Percentiles rank a stretch among this genome's conserved stretches.
Conservation (phyloP, 148 eudicot genomes). For the Limonium bicolor region DNA sequence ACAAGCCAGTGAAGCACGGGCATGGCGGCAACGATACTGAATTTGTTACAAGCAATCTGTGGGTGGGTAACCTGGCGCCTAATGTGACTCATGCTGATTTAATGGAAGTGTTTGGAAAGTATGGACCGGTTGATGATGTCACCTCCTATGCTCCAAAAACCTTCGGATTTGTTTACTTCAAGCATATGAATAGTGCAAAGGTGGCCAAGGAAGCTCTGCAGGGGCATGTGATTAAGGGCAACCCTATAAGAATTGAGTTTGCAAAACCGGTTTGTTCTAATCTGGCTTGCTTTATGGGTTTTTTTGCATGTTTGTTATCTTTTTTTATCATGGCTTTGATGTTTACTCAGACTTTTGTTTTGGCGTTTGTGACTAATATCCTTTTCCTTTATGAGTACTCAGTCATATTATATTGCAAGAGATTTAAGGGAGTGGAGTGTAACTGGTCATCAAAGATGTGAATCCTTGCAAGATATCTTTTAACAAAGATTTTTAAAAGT, state of each 20-base stretch:
- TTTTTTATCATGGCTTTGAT: neutral
- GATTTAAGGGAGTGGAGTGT: too few species aligned
- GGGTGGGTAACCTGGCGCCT: constrained; percentile 62
- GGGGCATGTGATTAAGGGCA: constrained; percentile 38
- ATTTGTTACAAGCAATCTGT: constrained; percentile 41
- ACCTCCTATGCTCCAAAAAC: constrained; percentile 42
- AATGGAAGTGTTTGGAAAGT: constrained; percentile 28
- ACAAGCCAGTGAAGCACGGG: constrained; percentile 1
- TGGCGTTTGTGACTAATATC: neutral
- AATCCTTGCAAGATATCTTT: too few species aligned
- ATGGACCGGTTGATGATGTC: constrained; percentile 42
- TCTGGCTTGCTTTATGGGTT: constrained; percentile 9
- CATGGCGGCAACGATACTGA: constrained; percentile 13
- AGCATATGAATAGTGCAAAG: constrained; percentile 34
- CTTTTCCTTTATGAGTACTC: too few species aligned
- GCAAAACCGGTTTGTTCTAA: constrained; percentile 71
- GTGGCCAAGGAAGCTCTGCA: constrained; percentile 38
- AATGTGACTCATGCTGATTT: constrained; percentile 54
- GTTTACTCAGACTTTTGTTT: neutral
- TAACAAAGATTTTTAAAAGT: too few species aligned
- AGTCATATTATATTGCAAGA: too few species aligned
- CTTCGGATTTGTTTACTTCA: constrained; percentile 57
- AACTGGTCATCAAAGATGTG: too few species aligned
- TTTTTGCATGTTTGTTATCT: neutral
- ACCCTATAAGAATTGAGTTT: constrained; percentile 57